phyloP scores from a whole-genome alignment of 2,329 filamentous ascomycete species.

The Apiospora rasikravindrae region DNA sequence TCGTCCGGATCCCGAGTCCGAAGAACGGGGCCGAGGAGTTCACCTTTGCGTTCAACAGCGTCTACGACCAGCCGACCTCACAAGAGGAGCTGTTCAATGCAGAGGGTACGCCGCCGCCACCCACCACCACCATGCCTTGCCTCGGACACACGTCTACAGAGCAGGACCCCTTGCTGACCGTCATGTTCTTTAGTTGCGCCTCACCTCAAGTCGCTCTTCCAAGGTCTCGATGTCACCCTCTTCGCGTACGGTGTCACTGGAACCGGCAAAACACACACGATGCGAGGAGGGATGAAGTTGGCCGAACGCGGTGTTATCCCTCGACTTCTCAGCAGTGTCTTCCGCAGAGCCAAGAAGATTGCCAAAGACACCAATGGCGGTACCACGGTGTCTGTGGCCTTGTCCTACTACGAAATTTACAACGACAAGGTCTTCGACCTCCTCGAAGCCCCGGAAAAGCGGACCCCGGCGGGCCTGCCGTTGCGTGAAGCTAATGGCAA shows the following conservation, averaged over 20 bases:
- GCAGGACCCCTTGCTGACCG: conserved; percentile 26
- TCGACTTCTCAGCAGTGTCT: conserved; percentile 82
- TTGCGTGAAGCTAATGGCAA: conserved; percentile 85
- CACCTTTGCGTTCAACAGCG: conserved; percentile 92
- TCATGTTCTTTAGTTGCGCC: conserved; percentile 69
- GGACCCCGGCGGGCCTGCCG: conserved; percentile 78
- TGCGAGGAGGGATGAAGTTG: conserved; percentile 87
- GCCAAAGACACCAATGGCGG: conserved; percentile 76
- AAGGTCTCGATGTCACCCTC: conserved; percentile 84
- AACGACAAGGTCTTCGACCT: conserved; percentile 95
- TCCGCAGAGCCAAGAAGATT: conserved; percentile 83
- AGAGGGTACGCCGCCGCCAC: conserved; percentile 67
- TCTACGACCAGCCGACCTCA: conserved; percentile 80
- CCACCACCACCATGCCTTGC: conserved; percentile 19
- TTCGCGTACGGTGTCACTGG: conserved; percentile 95
- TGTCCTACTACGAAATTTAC: conserved; percentile 97
- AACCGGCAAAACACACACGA: conserved; percentile 94
- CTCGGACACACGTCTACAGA: not conserved
- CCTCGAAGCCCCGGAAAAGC: conserved; percentile 86
- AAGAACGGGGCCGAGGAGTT: conserved; percentile 92
- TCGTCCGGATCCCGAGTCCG: conserved; percentile 90
- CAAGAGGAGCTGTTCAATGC: conserved; percentile 89
- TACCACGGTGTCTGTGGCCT: conserved; percentile 73
- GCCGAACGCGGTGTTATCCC: conserved; percentile 89
- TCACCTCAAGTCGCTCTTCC: conserved; percentile 89